phyloP scores from a whole-genome alignment of 2,329 filamentous ascomycete species.

The Colletotrichum plurivorum region DNA sequence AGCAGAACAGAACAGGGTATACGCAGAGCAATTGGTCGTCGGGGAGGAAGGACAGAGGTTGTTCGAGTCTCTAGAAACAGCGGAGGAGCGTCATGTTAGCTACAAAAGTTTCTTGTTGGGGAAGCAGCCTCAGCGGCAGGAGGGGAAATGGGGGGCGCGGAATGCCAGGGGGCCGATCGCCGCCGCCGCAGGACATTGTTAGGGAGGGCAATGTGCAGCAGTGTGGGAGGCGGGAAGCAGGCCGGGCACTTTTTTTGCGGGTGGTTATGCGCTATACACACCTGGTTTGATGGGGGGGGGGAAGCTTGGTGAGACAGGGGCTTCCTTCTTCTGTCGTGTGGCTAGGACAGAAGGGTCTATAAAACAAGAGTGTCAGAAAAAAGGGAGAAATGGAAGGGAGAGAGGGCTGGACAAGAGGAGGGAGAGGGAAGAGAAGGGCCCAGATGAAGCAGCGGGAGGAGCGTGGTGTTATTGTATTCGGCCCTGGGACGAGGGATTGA shows the following conservation, averaged over 20 bases:
- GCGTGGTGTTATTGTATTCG: conserved; percentile 38
- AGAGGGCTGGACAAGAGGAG: conserved; percentile 30
- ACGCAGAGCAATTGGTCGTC: conserved; percentile 32
- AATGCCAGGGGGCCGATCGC: conserved; percentile 31
- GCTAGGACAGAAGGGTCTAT: conserved; percentile 37
- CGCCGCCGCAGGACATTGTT: conserved; percentile 19
- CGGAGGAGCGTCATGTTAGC: conserved; percentile 29
- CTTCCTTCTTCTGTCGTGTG: conserved; percentile 38
- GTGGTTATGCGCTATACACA: conserved; percentile 10
- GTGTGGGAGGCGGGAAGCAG: conserved; percentile 1
- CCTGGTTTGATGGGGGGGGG: conserved; percentile 24
- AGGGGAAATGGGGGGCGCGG: conserved; percentile 25
- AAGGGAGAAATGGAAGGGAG: conserved; percentile 40
- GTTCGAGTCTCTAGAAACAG: conserved; percentile 35
- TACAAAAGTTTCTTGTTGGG: conserved; percentile 39
- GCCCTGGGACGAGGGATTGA: neutral
- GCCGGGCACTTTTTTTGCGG: neutral
- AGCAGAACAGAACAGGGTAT: conserved; percentile 35
- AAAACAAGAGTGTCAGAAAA: conserved; percentile 30
- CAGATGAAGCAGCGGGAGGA: conserved; percentile 6
- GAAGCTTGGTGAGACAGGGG: conserved; percentile 32
- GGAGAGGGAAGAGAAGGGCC: conserved; percentile 6
- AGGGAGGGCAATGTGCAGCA: conserved; percentile 13
- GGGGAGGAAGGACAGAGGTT: conserved; percentile 37
- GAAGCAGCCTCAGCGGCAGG: conserved; percentile 3